Base-by-base conservation (phyloP, 805 yeast species). In the Myxozyma neglecta region DNA sequence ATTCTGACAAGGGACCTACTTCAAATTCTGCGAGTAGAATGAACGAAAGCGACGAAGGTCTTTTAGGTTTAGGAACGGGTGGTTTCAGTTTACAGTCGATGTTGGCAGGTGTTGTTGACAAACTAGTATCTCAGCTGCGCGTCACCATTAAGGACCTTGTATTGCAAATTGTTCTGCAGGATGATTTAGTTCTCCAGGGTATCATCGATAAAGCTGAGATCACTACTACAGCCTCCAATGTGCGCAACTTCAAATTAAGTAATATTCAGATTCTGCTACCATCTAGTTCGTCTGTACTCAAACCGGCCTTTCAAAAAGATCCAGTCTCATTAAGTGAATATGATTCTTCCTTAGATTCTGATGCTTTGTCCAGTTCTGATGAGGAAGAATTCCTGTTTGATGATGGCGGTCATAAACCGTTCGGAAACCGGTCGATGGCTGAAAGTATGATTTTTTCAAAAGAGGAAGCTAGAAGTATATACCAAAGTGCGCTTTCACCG, bases 401-500 rank as follows among this genome's bases (percentile, higher is more conserved):
- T 42, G 1, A 48, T 11, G 20, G 57, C n/a, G 42, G n/a, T 34
- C 32, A 40, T 8, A 10, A 14, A 11, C 37, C 51, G 18, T 9
- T 40, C 9, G 35, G 45, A 18, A 43, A 44, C 53, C 56, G 34
- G 47, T 49, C 62, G 35, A 56, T 69, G 57, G 29, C 73, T 53
- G 70, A 74, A 56, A 86, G 90, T 68, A 80, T 83, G 75, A 76
- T 85, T 42, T 86, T 85, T 70, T 84, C 93, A 1, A 86, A 83
- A 57, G 85, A 82, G 54, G 88, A 86, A 59, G 87, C 89, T 0
- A 80, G 84, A 51, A 85, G 91, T 2, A 80, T 89, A 18, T 90
- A 88, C 70, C 85, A 89, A 92, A 89, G 96, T 73, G 96, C 96
- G 1, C 78, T 87, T 10, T 84, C 89, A 0, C 80, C 81, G 53